phyloP scores from a whole-genome alignment of 768 basidiomycete species.

The Lactarius tabidus region DNA sequence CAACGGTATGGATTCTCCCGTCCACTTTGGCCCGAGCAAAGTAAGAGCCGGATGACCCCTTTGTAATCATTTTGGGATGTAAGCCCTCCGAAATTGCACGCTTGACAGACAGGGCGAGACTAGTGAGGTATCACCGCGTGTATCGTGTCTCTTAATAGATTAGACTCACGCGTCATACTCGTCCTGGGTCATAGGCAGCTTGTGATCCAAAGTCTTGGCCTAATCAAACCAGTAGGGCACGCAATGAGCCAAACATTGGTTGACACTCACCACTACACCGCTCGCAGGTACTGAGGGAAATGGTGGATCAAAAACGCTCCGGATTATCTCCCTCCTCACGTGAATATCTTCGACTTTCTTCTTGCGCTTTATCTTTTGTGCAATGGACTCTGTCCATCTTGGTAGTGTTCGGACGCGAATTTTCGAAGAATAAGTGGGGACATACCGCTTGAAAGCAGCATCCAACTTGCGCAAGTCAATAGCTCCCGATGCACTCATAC shows the following conservation, averaged over 20 bases:
- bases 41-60: conserved; percentile 88
- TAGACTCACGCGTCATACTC: conserved; percentile 65
- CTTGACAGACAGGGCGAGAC: conserved; percentile 60
- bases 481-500: conserved; percentile 48
- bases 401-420: not conserved
- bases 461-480: conserved; percentile 80
- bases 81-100: conserved; percentile 70
- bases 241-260: not conserved
- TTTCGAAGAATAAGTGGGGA: not conserved
- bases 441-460: conserved; percentile 75
- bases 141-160: not conserved
- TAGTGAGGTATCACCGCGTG: conserved; percentile 31
- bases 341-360: conserved; percentile 58
- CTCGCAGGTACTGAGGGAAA: conserved; percentile 36
- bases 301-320: conserved; percentile 74
- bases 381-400: conserved; percentile 85
- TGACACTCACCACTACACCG: conserved; percentile 37
- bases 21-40: conserved; percentile 84
- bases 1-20: conserved; percentile 72
- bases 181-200: conserved; percentile 66
- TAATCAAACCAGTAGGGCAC: conserved; percentile 30
- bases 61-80: conserved; percentile 87
- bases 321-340: conserved; percentile 69
- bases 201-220: conserved; percentile 81
- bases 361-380: conserved; percentile 79